Evolutionary conservation across 202 grass and related monocot species (phyloP), one percentile per base, ranked within the genome.

Genomic region (Carex arenaria): DNA sequence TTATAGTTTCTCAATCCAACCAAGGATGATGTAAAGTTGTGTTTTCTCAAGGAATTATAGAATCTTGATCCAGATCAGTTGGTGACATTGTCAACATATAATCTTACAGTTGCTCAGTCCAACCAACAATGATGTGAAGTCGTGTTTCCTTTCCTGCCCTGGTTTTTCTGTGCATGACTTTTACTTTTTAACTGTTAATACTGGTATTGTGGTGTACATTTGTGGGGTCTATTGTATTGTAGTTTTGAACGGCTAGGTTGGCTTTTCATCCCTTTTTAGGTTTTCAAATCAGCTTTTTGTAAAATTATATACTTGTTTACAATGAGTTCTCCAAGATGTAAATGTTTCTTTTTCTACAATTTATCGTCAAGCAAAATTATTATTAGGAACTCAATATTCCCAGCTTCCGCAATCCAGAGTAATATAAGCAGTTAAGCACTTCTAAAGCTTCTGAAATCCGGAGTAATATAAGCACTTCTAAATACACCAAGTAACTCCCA

Each of bases 41-140:
- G 36, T 7, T 52, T 81, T 69, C 88, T 95, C 32, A 93, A 98
- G 85, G 93, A 95, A 32, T 98, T 98, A 53, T 61, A 92, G 52
- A 86, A 89, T 49, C 93, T 95, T 2, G 96, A 98, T 36, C 73
- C 85, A 22, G 93, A 98, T 80, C 88, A 93, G 31, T 93, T 89
- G 0, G 91, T 91, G 53, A 92, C 87, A 11, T 73, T 98, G 26
- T 93, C 93, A 0, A 0, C 67, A 18, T 80, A 88, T 19, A 93
- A 95, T 85, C 86, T 98, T 61, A 83, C 61, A 72, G 26, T 88
- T 45, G 86, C 86, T 76, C 89, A 95, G 86, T 78, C 81, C 1
- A 32, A 26, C 53, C 23, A 52, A 67, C 34, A 69, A 45, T 93
- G 74, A 91, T 28, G 45, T 61, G 80, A 63, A 68, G 53, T 59